Evolutionary conservation across 176 grass and related monocot genomes (phyloP), one percentile per base, ranked within the genome.

Genomic region (Aegilops umbellulata): DNA sequence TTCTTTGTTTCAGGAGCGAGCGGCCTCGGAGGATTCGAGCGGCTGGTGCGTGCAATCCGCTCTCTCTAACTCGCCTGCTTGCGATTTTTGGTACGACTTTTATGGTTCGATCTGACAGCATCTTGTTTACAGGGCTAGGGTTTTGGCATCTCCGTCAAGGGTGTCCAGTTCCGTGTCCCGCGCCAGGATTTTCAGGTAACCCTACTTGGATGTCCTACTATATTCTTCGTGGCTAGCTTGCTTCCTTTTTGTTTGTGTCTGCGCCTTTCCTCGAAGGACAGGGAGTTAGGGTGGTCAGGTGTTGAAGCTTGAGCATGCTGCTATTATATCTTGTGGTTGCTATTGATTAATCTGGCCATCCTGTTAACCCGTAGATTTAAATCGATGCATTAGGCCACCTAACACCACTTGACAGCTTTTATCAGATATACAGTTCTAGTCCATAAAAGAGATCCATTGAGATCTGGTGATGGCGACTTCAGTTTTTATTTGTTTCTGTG

Each of bases 1-100:
- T 34, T 82, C 53, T 86, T 86, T 86, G 3, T 90, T 90, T 86
- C 84, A 86, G 83, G 83, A 78, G 53, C n/a, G 51, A 44, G 63
- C 19, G 30, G 6, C 16, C 38, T 71, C 10, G 79, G 84, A 82
- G 69, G 88, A 86, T 78, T 83, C 55, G 65, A 65, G 84, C 53
- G 71, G 27, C 84, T 42, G 88, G 88, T 90, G 73, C 30, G 88
- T 86, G 49, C 63, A 82, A 26, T 51, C 27, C 5, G 65, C 29
- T 26, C 32, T 35, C 16, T 5, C 12, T 24, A 20, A 25, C 10
- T 9, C 47, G 25, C 22, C 24, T 49, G 3, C 3, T 31, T 72
- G 35, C 22, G 7, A 34, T 77, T 86, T 86, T 68, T 41, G 36
- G 34, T 76, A 47, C 22, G 39, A 24, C 68, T 86, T 78, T 31